These are phyloP conservation scores for Pyracantha coccinea DNA, from an alignment of 331 rosid species.

Conservation along the genomic window DNA sequence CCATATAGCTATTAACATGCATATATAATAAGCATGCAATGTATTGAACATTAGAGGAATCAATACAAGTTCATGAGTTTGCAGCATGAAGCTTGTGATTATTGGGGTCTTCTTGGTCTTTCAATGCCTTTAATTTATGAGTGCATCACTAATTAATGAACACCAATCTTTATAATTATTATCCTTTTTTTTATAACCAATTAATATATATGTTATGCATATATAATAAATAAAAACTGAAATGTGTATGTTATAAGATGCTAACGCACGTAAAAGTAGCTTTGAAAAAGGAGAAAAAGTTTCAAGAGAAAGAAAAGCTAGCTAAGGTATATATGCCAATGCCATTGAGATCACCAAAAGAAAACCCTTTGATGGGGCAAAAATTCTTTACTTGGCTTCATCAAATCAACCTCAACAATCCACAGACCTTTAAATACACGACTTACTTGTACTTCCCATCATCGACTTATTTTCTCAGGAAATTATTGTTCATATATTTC, in stretches of 20 bases:
- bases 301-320: not conserved
- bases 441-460: not conserved
- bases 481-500: not conserved
- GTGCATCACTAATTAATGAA: not conserved
- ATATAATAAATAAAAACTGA: not conserved
- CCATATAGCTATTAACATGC: not conserved
- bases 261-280: not conserved
- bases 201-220: too few species aligned
- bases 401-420: not conserved
- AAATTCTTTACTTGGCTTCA: not conserved
- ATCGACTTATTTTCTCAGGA: not conserved
- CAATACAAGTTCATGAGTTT: not conserved
- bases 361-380: not conserved
- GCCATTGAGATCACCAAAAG: not conserved
- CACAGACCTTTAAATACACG: not conserved
- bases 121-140: not conserved
- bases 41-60: not conserved
- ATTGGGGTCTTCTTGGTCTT: not conserved
- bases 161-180: too few species aligned
- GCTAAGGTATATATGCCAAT: constrained; percentile 4
- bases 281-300: not conserved
- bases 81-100: not conserved
- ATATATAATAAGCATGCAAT: not conserved
- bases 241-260: not conserved
- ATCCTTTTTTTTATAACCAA: not conserved